Evolutionary conservation across 257 asterid genomes (phyloP).

Genomic region (Ehretia macrophylla): DNA sequence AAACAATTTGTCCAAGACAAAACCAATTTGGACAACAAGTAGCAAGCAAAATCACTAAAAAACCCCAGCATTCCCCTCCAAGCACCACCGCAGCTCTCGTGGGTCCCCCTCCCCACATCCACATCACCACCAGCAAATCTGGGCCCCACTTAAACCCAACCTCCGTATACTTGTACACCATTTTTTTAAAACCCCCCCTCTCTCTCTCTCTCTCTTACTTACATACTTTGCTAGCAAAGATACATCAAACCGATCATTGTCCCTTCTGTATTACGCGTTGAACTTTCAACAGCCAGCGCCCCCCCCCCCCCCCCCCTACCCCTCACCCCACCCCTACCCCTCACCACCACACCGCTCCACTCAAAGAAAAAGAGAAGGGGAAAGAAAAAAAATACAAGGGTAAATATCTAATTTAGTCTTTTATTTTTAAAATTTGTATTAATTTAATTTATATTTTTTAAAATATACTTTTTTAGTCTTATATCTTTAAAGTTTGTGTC

Average conservation of each 20-base stretch:
- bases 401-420: too few species aligned
- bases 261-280: slow-evolving; percentile 48
- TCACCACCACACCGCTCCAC: not conserved
- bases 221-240: not conserved
- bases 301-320: not conserved
- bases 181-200: not conserved
- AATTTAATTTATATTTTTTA: too few species aligned
- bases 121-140: not conserved
- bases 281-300: slow-evolving; percentile 26
- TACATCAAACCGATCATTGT: slow-evolving; percentile 25
- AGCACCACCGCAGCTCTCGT: not conserved
- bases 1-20: not conserved
- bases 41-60: not conserved
- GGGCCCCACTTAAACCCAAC: too few species aligned
- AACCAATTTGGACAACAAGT: too few species aligned
- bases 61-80: not conserved
- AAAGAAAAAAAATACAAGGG: too few species aligned
- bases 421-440: too few species aligned
- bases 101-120: not conserved
- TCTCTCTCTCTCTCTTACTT: not conserved
- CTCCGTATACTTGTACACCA: too few species aligned
- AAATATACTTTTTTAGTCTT: too few species aligned
- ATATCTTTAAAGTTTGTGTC: too few species aligned
- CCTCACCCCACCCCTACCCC: not conserved
- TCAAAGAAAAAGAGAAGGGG: not conserved